Evolutionary conservation across 2,329 filamentous ascomycete species (phyloP).

Genomic region (Nannizzia gypsea): DNA sequence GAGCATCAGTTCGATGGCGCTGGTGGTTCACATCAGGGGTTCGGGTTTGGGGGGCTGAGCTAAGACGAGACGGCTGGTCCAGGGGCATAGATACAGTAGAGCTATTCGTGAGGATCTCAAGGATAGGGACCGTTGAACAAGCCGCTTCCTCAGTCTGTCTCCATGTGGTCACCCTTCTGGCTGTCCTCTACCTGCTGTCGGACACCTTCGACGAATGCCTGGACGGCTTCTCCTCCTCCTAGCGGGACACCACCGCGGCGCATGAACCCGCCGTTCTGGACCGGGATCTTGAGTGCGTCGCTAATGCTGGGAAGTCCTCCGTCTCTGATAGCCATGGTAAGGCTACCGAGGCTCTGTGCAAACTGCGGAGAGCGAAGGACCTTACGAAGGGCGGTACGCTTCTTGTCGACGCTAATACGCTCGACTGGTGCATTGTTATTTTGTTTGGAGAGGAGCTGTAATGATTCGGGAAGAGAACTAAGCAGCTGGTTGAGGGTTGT

Average conservation of each 20-base stretch:
- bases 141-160: conserved; percentile 26
- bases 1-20: neutral
- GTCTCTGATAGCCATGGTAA: conserved; percentile 80
- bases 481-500: conserved; percentile 63
- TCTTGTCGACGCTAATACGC: conserved; percentile 61
- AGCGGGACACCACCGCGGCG: conserved; percentile 68
- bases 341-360: conserved; percentile 67
- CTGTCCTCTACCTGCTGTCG: conserved; percentile 53
- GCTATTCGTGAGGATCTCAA: neutral
- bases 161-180: conserved; percentile 29
- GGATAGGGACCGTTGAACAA: neutral
- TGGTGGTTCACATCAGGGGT: neutral
- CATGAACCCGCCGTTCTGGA: conserved; percentile 76
- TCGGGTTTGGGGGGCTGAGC: neutral
- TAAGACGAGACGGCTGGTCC: neutral
- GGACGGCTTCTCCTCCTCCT: conserved; percentile 76
- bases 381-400: conserved; percentile 66
- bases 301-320: conserved; percentile 83
- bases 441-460: conserved; percentile 66
- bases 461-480: conserved; percentile 61
- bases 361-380: conserved; percentile 87
- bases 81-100: neutral
- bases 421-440: conserved; percentile 55
- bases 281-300: conserved; percentile 67
- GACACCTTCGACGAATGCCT: conserved; percentile 82